Conservation (phyloP, 1,284 basidiomycete genomes). For the Marasmius sp. region DNA sequence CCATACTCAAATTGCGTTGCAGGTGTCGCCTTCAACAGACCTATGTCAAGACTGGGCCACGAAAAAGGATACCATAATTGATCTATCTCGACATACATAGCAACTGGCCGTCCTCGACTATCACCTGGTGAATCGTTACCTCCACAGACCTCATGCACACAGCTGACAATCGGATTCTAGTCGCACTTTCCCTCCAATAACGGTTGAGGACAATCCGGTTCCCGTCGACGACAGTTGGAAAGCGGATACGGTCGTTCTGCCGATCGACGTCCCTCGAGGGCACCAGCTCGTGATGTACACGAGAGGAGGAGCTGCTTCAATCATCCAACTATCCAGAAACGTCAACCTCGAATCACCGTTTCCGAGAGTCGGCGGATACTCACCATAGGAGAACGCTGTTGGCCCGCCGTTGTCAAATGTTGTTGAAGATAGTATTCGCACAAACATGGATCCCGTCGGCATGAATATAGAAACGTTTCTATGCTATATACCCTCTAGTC, state of each 20-base stretch:
- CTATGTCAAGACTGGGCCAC: constrained; percentile 71
- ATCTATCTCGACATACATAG: constrained; percentile 59
- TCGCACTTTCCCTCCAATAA: constrained; percentile 64
- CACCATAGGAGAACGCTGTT: too few species aligned
- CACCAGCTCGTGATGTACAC: too few species aligned
- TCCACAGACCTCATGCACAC: constrained; percentile 1
- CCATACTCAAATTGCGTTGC: constrained; percentile 7
- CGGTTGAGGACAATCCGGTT: constrained; percentile 51
- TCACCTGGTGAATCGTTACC: constrained; percentile 46
- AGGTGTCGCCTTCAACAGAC: constrained; percentile 74
- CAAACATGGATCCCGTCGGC: too few species aligned
- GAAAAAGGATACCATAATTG: constrained; percentile 82
- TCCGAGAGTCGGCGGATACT: too few species aligned
- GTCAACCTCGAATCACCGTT: too few species aligned
- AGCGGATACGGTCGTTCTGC: constrained; percentile 64
- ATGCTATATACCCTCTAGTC: too few species aligned
- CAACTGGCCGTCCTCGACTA: constrained; percentile 40
- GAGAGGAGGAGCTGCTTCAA: too few species aligned
- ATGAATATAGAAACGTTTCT: too few species aligned
- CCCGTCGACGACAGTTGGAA: constrained; percentile 65
- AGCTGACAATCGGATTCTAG: constrained; percentile 31
- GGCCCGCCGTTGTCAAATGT: too few species aligned
- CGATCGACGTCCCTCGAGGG: constrained; percentile 36
- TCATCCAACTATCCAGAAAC: too few species aligned
- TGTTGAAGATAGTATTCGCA: too few species aligned